Percentiles rank a stretch among this genome's conserved stretches.
Evolutionary conservation across 1,139 yeast species (phyloP).

Genomic region (Debaryomyces sp.): DNA sequence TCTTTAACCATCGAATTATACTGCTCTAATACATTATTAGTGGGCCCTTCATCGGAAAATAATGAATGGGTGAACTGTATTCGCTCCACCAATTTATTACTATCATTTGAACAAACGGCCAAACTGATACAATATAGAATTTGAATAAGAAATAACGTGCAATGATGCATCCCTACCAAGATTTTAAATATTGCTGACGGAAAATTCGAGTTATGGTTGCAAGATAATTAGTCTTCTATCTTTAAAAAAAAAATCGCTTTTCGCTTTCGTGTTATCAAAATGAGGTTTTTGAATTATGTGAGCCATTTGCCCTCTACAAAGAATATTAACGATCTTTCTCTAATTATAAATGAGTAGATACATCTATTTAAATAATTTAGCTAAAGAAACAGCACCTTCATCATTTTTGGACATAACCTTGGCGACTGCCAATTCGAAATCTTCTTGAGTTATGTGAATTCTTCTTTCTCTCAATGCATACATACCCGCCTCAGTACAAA

Average conservation of each 20-base stretch:
- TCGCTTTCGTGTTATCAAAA: conserved; percentile 11
- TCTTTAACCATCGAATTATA: conserved; percentile 25
- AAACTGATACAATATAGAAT: conserved; percentile 4
- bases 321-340: background rate
- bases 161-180: conserved; percentile 3
- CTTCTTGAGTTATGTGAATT: conserved; percentile 97
- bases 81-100: background rate
- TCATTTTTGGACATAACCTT: conserved; percentile 96
- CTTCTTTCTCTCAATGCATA: conserved; percentile 96
- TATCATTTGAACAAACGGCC: conserved; percentile 5
- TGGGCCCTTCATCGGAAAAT: conserved; percentile 30
- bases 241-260: background rate
- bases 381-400: conserved; percentile 91
- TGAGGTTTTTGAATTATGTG: background rate
- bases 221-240: background rate
- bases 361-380: conserved; percentile 82
- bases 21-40: conserved; percentile 25
- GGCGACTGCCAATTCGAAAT: conserved; percentile 95
- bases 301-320: background rate
- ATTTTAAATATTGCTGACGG: background rate
- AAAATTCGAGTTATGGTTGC: conserved; percentile 5
- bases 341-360: background rate
- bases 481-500: conserved; percentile 99
- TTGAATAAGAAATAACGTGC: conserved; percentile 3
- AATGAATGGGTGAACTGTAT: conserved; percentile 11